Percentiles rank a stretch among this genome's conserved stretches.
phyloP scores from a whole-genome alignment of 2,329 filamentous ascomycete genomes.

The Colletotrichum eremochloae region DNA sequence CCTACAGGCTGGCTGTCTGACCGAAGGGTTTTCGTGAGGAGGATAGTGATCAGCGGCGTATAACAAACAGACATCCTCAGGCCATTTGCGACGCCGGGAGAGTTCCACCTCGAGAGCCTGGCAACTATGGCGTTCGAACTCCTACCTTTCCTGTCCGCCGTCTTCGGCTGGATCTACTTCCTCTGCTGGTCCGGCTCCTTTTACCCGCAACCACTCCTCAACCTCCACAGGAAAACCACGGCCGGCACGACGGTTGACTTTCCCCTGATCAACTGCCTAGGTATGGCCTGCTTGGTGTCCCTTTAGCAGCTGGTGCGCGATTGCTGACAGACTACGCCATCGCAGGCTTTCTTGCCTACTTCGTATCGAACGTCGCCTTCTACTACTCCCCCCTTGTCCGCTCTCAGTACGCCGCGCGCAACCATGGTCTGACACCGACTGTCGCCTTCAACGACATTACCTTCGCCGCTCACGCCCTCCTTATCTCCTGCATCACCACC shows the following conservation, averaged over 20 bases:
- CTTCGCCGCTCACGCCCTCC: conserved; percentile 85
- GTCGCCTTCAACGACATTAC: conserved; percentile 91
- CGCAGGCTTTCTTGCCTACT: conserved; percentile 79
- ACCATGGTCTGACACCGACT: conserved; percentile 82
- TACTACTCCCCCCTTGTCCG: conserved; percentile 84
- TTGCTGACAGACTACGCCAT: conserved; percentile 36
- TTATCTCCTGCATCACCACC: conserved; percentile 79
- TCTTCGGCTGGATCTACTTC: conserved; percentile 83
- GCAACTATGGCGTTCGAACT: conserved; percentile 51
- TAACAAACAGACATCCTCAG: background rate
- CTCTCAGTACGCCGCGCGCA: conserved; percentile 84
- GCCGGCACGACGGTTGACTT: conserved; percentile 90
- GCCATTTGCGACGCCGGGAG: background rate
- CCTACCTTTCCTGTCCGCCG: conserved; percentile 64
- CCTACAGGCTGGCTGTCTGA: conserved; percentile 24
- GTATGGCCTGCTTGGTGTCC: conserved; percentile 51
- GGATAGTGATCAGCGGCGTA: background rate
- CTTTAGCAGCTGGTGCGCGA: background rate
- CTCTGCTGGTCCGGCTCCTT: conserved; percentile 88
- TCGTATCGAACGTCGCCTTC: conserved; percentile 80
- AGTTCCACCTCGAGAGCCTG: background rate
- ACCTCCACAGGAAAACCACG: conserved; percentile 82
- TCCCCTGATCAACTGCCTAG: conserved; percentile 78
- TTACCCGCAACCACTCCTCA: conserved; percentile 90
- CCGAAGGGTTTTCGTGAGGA: background rate